Evolutionary conservation across 495 filamentous ascomycete genomes (phyloP).

Genomic region (Xylaria longipes): DNA sequence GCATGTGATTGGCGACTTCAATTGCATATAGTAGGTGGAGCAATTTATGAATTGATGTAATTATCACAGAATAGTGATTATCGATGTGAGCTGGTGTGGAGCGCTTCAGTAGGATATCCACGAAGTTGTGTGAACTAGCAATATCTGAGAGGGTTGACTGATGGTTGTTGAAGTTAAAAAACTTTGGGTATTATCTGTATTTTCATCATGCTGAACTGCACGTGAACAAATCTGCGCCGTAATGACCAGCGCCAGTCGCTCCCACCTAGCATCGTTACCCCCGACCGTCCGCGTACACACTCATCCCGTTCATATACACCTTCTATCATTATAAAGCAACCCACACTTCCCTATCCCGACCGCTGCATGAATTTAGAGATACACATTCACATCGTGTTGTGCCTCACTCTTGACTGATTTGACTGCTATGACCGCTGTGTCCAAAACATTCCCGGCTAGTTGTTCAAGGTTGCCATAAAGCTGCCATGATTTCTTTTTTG

Average conservation of each 20-base stretch:
- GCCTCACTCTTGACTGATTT: neutral
- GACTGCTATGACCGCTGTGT: slow-evolving; percentile 11
- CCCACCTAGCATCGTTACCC: slow-evolving; percentile 8
- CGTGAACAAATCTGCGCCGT: slow-evolving; percentile 18
- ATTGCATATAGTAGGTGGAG: too few relatives aligned
- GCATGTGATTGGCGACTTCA: too few relatives aligned
- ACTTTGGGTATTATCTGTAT: slow-evolving; percentile 22
- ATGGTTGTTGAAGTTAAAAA: neutral
- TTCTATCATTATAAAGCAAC: slow-evolving; percentile 23
- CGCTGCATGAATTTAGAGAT: slow-evolving; percentile 18
- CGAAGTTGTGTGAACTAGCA: neutral
- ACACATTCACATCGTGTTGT: slow-evolving; percentile 14
- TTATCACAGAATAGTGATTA: too few relatives aligned
- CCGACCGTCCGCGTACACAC: neutral
- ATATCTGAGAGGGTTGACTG: neutral
- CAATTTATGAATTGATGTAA: too few relatives aligned
- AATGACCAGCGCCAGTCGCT: slow-evolving; percentile 19
- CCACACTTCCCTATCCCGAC: neutral
- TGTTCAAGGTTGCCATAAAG: slow-evolving; percentile 2
- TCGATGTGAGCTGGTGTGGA: too few relatives aligned
- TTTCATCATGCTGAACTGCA: slow-evolving; percentile 21
- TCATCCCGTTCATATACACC: slow-evolving; percentile 24
- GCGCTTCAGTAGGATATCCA: too few relatives aligned
- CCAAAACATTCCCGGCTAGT: neutral
- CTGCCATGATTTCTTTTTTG: neutral